A percentile compares a stretch with the other conserved stretches of the same genome.
Evolutionary conservation across 176 grass and related monocot genomes (phyloP).

Genomic region (Guadua angustifolia): DNA sequence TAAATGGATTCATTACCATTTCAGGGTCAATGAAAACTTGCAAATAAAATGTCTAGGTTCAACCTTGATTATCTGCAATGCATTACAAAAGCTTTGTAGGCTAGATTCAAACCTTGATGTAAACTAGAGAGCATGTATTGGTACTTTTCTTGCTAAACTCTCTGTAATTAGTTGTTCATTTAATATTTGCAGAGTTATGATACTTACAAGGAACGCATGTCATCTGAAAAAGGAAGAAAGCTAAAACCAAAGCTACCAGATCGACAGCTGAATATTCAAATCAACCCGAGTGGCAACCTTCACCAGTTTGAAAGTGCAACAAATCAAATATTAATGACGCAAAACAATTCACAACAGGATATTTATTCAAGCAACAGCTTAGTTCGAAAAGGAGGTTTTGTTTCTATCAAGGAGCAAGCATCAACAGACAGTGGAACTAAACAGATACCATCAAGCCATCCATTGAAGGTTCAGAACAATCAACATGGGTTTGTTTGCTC

Average conservation of each 20-base stretch:
- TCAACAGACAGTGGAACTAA: neutral
- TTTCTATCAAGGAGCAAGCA: neutral
- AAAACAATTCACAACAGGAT: neutral
- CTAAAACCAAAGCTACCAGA: neutral
- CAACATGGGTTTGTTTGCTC: neutral
- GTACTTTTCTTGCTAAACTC: neutral
- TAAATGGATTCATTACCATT: conserved; percentile 4
- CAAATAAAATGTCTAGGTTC: neutral
- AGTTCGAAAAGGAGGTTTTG: neutral
- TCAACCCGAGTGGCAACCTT: neutral
- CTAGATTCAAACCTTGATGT: neutral
- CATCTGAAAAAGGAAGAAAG: conserved; percentile 26
- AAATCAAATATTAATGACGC: neutral
- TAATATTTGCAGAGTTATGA: conserved; percentile 38
- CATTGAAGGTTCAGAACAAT: neutral
- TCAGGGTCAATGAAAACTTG: neutral
- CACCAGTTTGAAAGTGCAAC: neutral
- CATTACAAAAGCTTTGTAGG: neutral
- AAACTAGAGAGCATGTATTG: neutral
- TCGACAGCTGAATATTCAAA: neutral
- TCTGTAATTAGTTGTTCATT: neutral
- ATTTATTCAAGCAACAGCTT: conserved; percentile 20
- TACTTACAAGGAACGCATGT: conserved; percentile 21
- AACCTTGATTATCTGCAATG: neutral
- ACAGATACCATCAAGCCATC: neutral